Base-by-base conservation (phyloP, 179 eudicot species). In the Monotropa hypopitys region DNA sequence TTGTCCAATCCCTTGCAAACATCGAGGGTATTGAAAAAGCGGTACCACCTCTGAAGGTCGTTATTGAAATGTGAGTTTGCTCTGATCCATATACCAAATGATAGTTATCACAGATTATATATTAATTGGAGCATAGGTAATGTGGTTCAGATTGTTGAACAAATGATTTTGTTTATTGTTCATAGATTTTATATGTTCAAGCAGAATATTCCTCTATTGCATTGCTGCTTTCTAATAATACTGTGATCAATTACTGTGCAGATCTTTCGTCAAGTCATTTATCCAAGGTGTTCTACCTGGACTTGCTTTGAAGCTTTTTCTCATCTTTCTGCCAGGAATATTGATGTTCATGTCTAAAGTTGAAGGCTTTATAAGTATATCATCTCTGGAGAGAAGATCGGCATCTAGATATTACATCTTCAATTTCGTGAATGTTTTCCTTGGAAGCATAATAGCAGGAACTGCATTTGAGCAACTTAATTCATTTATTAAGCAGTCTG, bases 251-350 rank as follows among this genome's bases (percentile, higher is more conserved):
- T 32, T 61, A 28, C 28, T 84, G n/a, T n/a, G 88, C 92, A 95
- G 99, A 85, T 4, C 0, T 1, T 87, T 91, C 77, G 87, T 92
- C 88, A 92, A 91, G 84, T 67, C 90, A 12, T 83, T 94, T 61
- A 88, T 94, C 68, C 86, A 82, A 84, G 98, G 98, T 51, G 86
- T 94, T 82, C 84, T 94, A 32, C 97, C 98, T 69, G 98, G 98
- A 79, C 87, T 94, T 78, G 97, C 89, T 75, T 81, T 94, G 85
- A 94, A 94, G 88, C 91, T 94, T 78, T 94, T 94, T 81, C 97
- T 94, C 82, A 88, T 91, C 26, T 83, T 94, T 83, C 90, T 94
- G 77, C 98, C 98, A 4, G 35, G 90, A 15, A 92, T 94, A 85
- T 72, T 94, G 83, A 94, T 94, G 97, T 71, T 89, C 46, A 92